These are phyloP conservation scores for Arthroderma uncinatum DNA, from an alignment of 2,329 filamentous ascomycete species.

Conservation along the genomic window DNA sequence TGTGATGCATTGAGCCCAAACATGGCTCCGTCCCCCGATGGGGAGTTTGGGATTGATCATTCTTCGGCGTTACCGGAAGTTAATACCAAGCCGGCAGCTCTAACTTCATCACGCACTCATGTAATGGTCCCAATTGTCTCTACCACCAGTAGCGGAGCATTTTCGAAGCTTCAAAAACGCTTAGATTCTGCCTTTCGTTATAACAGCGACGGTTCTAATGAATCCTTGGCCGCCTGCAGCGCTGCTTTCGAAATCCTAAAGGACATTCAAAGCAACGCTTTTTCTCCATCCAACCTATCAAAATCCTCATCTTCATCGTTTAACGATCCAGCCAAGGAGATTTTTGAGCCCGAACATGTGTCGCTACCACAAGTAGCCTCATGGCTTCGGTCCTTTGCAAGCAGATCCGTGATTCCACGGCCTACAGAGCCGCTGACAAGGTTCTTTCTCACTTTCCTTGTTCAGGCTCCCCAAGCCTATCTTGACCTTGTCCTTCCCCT, in stretches of 20 bases:
- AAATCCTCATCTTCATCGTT: neutral
- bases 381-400: slow-evolving; percentile 6
- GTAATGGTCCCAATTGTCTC: slow-evolving; percentile 1
- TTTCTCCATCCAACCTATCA: neutral
- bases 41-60: neutral
- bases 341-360: neutral
- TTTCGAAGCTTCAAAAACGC: slow-evolving; percentile 3
- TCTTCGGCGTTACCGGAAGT: neutral
- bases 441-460: slow-evolving; percentile 7
- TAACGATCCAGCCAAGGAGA: neutral
- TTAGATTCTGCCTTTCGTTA: slow-evolving; percentile 1
- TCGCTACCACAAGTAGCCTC: slow-evolving; percentile 5
- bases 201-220: neutral
- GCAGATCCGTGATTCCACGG: slow-evolving; percentile 3
- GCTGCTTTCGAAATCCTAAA: slow-evolving; percentile 6
- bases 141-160: neutral
- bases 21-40: neutral
- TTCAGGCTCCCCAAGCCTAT: slow-evolving; percentile 6
- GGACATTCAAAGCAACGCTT: slow-evolving; percentile 1
- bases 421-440: slow-evolving; percentile 7
- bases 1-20: neutral
- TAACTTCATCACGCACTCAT: neutral
- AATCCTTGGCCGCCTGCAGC: slow-evolving; percentile 1
- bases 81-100: neutral
- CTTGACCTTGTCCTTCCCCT: slow-evolving; percentile 7